Base-by-base conservation (phyloP, 1,139 yeast species). In the Kurtzmaniella quercitrusa region DNA sequence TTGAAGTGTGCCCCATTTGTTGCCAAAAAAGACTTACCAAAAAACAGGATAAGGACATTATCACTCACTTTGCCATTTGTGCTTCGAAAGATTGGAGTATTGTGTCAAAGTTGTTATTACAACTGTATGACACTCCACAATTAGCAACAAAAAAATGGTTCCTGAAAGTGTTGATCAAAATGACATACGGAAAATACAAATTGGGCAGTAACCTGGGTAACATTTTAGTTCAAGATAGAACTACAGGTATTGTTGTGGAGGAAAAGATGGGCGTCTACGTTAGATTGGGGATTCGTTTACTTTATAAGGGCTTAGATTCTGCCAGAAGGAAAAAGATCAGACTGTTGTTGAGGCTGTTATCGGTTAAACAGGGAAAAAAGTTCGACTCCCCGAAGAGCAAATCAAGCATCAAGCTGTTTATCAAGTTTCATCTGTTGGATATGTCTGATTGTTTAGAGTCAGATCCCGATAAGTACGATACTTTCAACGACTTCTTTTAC, bases 231-330 rank as follows among this genome's bases (percentile, higher is more conserved):
- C 98, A 93, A 60, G 97, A 93, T 62, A 72, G 98, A 50, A 72
- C 77, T 36, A 85, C 96, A 0, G 98, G 98, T 0, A 77, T 86
- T 41, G 80, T 93, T 15, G 67, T 86, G 58, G 98, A 93, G 59
- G 98, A 93, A 57, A 89, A 90, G 55, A 93, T 93, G 87, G 85
- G 93, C 43, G 81, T 87, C 2, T 88, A 88, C 56, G 95, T 93
- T 7, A 72, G 96, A 44, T 61, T 93, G 31, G 98, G 98, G 0
- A 91, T 93, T 43, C 66, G 97, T 38, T 65, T 91, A 38, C 68
- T 91, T 9, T 93, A 93, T 62, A 82, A 87, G 54, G 93, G 96
- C 1, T 69, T 84, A 42, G 73, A 75, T 59, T 60, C 73, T 49
- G 81, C 82, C 43, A 72, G 79, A 55, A 66, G 79, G 47, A 73